Evolutionary conservation across 73 alveolate species (phyloP).

Genomic region (Stentor coeruleus): DNA sequence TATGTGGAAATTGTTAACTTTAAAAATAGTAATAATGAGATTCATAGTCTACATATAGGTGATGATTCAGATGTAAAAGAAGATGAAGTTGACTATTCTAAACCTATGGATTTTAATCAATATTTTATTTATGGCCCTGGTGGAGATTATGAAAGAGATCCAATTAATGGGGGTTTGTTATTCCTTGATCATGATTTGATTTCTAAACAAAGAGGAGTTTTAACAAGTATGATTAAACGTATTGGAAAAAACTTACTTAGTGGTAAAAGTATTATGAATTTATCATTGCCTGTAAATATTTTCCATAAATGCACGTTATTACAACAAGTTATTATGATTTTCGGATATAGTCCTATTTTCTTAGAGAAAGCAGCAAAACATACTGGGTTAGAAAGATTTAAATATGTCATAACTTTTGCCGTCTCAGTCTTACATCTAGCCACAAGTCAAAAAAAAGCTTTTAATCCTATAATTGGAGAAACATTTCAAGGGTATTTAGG

Average conservation of each 20-base stretch:
- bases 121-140: conserved; percentile 20
- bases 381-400: conserved; percentile 58
- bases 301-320: conserved; percentile 69
- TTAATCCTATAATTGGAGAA: conserved; percentile 89
- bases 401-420: conserved; percentile 51
- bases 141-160: conserved; percentile 23
- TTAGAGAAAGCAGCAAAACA: conserved; percentile 63
- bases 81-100: neutral
- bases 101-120: neutral
- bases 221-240: conserved; percentile 51
- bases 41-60: neutral
- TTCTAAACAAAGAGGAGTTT: conserved; percentile 50
- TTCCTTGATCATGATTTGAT: conserved; percentile 41
- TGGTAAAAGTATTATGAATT: conserved; percentile 60
- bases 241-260: conserved; percentile 66
- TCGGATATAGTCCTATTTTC: conserved; percentile 54
- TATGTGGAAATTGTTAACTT: neutral
- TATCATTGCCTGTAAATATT: conserved; percentile 70
- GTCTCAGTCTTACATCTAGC: conserved; percentile 42
- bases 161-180: conserved; percentile 32
- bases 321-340: conserved; percentile 52
- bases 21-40: neutral
- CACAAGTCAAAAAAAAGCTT: conserved; percentile 68
- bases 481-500: conserved; percentile 72
- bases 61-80: neutral